phyloP scores from a whole-genome alignment of 768 basidiomycete genomes.

The Calocybe gangraenosa region DNA sequence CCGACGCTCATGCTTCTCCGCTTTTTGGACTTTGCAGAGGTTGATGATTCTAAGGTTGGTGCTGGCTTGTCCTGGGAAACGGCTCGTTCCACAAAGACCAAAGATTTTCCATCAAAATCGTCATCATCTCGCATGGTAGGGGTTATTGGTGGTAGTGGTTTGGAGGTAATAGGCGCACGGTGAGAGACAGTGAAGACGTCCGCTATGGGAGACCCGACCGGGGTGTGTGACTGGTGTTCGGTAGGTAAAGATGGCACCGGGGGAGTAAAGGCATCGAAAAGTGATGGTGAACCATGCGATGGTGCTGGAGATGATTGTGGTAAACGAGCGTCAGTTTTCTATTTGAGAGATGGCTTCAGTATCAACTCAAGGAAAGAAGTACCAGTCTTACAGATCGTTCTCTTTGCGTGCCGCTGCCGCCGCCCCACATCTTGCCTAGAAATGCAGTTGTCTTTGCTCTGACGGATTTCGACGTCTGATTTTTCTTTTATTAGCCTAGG shows the following conservation, averaged over 20 bases:
- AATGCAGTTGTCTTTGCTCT: conserved; percentile 79
- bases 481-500: background rate
- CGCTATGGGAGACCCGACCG: conserved; percentile 39
- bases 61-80: conserved; percentile 27
- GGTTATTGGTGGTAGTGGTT: conserved; percentile 62
- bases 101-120: conserved; percentile 48
- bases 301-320: conserved; percentile 26
- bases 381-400: conserved; percentile 52
- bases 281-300: conserved; percentile 36
- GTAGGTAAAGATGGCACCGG: conserved; percentile 51
- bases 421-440: conserved; percentile 72
- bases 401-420: conserved; percentile 31
- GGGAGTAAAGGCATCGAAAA: conserved; percentile 42
- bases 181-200: conserved; percentile 43
- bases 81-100: conserved; percentile 52
- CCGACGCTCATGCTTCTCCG: conserved; percentile 74
- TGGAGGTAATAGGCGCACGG: conserved; percentile 38
- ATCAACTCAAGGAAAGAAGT: conserved; percentile 15
- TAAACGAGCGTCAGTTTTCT: conserved; percentile 53
- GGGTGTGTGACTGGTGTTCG: conserved; percentile 28
- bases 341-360: conserved; percentile 15
- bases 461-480: conserved; percentile 53
- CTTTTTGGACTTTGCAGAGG: conserved; percentile 32
- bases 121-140: conserved; percentile 34
- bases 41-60: conserved; percentile 13